Conservation (phyloP, 495 filamentous ascomycete genomes). For the Daldinia grandis region DNA sequence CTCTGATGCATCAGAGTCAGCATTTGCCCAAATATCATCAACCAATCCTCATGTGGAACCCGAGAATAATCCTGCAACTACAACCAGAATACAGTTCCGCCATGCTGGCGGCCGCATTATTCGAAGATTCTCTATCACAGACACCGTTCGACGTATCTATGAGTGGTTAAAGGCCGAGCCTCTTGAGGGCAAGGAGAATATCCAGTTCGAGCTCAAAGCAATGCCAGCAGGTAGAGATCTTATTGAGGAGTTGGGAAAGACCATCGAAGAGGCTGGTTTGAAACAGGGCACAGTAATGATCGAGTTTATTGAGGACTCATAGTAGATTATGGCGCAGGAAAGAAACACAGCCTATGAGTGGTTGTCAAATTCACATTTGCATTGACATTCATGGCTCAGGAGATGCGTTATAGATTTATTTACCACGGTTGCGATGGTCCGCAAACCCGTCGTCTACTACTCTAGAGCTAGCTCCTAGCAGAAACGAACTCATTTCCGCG, state of each 20-base stretch:
- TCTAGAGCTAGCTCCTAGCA: conserved; percentile 14
- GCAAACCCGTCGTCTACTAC: neutral
- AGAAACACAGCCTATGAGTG: neutral
- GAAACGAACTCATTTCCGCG: neutral
- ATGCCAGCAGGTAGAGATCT: conserved; percentile 79
- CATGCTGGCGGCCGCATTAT: conserved; percentile 83
- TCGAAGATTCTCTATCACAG: conserved; percentile 79
- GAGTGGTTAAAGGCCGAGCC: conserved; percentile 95
- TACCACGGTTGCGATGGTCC: neutral
- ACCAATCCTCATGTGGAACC: conserved; percentile 82
- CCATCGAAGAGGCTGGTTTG: conserved; percentile 82
- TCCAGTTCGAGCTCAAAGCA: conserved; percentile 81
- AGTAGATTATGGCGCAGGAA: neutral
- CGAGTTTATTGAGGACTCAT: conserved; percentile 77
- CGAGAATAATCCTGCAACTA: conserved; percentile 67
- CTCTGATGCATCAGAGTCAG: conserved; percentile 46
- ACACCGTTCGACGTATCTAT: conserved; percentile 83
- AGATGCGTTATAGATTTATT: conserved; percentile 14
- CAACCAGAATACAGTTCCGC: conserved; percentile 90
- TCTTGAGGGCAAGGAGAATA: conserved; percentile 75
- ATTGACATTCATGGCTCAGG: conserved; percentile 14
- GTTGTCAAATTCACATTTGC: conserved; percentile 3
- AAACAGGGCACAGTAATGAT: conserved; percentile 94
- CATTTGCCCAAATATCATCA: conserved; percentile 73
- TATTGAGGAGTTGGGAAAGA: conserved; percentile 74